A percentile compares a stretch with the other conserved stretches of the same genome.
Evolutionary conservation across 495 filamentous ascomycete species (phyloP).

Genomic region (Hyaloscypha variabilis): DNA sequence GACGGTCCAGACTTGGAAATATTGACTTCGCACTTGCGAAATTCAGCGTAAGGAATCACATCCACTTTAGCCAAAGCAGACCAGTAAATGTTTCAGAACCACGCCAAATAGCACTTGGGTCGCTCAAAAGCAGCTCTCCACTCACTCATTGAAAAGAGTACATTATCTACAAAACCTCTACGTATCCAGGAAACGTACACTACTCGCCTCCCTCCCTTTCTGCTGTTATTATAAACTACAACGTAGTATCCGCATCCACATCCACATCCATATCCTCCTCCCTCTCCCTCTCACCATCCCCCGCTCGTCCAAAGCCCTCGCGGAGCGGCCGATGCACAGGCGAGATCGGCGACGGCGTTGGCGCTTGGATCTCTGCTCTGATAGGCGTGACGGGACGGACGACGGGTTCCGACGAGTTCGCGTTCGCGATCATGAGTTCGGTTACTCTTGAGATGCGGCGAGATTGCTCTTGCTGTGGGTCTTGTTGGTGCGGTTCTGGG

Average conservation of each 20-base stretch:
- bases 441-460: slow-evolving; percentile 20
- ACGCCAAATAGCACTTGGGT: neutral
- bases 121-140: neutral
- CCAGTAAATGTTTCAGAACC: no score
- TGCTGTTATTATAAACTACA: neutral
- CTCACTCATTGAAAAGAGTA: no score
- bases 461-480: neutral
- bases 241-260: neutral
- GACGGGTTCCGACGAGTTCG: slow-evolving; percentile 7
- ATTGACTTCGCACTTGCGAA: no score
- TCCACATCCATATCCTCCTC: neutral
- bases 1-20: no score
- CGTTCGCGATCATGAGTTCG: slow-evolving; percentile 27
- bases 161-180: neutral
- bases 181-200: neutral
- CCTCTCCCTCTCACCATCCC: neutral
- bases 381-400: neutral
- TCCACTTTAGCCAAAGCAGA: no score
- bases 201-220: neutral
- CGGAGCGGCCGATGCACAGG: neutral
- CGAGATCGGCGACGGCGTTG: neutral
- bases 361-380: neutral
- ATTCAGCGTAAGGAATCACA: no score
- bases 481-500: neutral
- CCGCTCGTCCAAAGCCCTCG: neutral